Evolutionary conservation across 441 rosid species (phyloP).

Genomic region (Raphanus hybrid): DNA sequence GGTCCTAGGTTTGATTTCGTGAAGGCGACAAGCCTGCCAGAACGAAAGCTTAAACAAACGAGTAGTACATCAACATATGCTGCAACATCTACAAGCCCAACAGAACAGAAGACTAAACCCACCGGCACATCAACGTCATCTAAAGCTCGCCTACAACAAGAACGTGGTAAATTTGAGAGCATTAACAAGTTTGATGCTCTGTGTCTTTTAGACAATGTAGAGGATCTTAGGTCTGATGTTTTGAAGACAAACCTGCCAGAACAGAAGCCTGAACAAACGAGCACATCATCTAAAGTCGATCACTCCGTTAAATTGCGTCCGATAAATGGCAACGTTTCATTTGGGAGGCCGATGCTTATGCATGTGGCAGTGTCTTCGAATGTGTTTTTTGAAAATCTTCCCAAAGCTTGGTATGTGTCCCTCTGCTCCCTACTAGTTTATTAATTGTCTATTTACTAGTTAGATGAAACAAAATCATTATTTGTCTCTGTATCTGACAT

Average conservation of each 20-base stretch:
- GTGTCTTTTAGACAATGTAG: not conserved
- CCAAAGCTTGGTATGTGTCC: constrained; percentile 87
- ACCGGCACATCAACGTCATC: not conserved
- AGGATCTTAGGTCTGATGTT: not conserved
- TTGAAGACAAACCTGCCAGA: not conserved
- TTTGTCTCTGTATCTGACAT: not conserved
- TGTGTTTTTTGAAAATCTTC: constrained; percentile 59
- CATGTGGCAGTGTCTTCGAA: constrained; percentile 60
- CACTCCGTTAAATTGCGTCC: constrained; percentile 38
- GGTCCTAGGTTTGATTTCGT: not conserved
- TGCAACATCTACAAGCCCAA: not conserved
- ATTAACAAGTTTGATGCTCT: not conserved
- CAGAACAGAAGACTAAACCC: not conserved
- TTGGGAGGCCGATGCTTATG: constrained; percentile 87
- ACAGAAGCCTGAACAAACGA: not conserved
- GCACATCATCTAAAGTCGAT: not conserved
- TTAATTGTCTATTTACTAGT: not conserved
- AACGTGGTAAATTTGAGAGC: not conserved
- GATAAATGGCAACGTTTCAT: constrained; percentile 23
- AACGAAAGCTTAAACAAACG: not conserved
- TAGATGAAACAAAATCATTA: not conserved
- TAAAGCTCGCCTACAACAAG: not conserved
- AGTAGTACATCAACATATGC: not conserved
- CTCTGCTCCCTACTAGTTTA: not conserved
- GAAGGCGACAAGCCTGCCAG: not conserved